Evolutionary conservation across 2,329 filamentous ascomycete species (phyloP), one percentile per base, ranked within the genome.

Genomic region (Coccinonectria pachysandricola): DNA sequence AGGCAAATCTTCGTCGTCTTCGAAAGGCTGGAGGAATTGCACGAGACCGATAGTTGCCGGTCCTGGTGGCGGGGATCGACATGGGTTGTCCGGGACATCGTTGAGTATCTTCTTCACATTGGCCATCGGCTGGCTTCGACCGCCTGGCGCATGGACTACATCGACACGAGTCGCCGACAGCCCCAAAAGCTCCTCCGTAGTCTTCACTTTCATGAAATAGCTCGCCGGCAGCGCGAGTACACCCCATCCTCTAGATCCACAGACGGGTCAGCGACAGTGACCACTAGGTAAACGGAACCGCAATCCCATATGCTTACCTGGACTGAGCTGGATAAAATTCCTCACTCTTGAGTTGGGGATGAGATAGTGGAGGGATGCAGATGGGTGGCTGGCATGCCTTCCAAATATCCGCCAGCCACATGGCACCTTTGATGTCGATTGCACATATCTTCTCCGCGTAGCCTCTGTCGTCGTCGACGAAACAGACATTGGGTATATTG

Each of bases 321-420:
- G 53, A 53, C 2, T 31, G 26, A 11, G 36, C 32, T 8, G 43
- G 43, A 17, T 33, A 46, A 24, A 39, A 42, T 21, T 57, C 50
- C 24, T 52, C 47, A 23, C 49, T 55, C 26, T 34, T 44, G 9
- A 46, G 24, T 11, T 32, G 25, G 21, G 24, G 31, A 10, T 23
- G 45, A 23, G 18, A 35, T 19, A 31, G 23, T n/a, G 42, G 36
- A 6, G 35, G 37, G 10, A 59, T 38, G 4, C 43, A 37, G 9
- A 55, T 34, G 7, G 43, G 39, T 1, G 45, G 41, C 27, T 46
- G 41, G 8, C 24, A 29, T 3, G 46, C 30, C 18, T 52, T 56
- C 68, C 68, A 74, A 9, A 75, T 69, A 21, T 68, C 54, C 21
- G 68, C 53, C 8, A 71, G 33, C 62, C 64, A 73, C 5, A 60